Percentiles rank a stretch among this genome's conserved stretches.
phyloP scores from a whole-genome alignment of 495 filamentous ascomycete genomes.

The Xylona heveae region DNA sequence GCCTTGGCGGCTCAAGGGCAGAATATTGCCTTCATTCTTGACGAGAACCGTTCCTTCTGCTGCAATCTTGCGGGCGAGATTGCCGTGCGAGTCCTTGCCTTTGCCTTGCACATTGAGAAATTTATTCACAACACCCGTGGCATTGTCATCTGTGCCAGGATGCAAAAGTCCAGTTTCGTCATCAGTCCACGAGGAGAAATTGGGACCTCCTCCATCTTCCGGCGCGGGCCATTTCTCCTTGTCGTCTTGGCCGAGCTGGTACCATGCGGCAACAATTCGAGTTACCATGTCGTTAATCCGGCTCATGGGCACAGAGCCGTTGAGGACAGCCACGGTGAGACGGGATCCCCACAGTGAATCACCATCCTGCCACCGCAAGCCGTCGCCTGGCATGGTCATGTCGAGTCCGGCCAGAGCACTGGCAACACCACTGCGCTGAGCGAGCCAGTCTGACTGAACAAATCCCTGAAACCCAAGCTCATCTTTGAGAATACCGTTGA shows the following conservation, averaged over 20 bases:
- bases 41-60: constrained; percentile 71
- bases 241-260: constrained; percentile 69
- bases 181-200: constrained; percentile 81
- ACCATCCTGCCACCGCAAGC: constrained; percentile 52
- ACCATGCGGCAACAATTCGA: constrained; percentile 81
- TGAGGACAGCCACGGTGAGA: constrained; percentile 58
- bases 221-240: constrained; percentile 32
- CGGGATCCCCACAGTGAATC: constrained; percentile 61
- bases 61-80: constrained; percentile 49
- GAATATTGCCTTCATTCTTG: constrained; percentile 44
- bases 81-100: constrained; percentile 41
- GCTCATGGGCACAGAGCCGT: constrained; percentile 61
- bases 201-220: constrained; percentile 49
- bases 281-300: constrained; percentile 87
- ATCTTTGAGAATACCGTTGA: constrained; percentile 88
- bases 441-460: constrained; percentile 84
- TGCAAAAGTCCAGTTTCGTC: constrained; percentile 43
- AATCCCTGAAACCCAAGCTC: constrained; percentile 92
- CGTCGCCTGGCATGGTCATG: constrained; percentile 93
- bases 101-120: constrained; percentile 48
- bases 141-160: constrained; percentile 35
- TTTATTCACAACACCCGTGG: constrained; percentile 47
- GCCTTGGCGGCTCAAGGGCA: constrained; percentile 39
- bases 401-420: constrained; percentile 75
- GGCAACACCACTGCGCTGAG: constrained; percentile 61